phyloP scores from a whole-genome alignment of 208 protist species.

The Leishmania braziliensis region DNA sequence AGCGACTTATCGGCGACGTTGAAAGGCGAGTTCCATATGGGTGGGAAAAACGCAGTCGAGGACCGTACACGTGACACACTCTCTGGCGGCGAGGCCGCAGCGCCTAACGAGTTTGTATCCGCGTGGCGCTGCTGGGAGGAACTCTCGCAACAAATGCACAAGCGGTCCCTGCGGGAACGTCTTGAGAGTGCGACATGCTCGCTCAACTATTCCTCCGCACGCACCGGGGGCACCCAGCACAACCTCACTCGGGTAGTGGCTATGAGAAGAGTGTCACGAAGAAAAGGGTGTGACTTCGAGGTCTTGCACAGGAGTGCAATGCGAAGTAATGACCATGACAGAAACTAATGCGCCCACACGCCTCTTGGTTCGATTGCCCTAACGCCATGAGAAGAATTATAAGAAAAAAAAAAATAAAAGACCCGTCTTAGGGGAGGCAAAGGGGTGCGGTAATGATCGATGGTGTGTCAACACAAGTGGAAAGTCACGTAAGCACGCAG shows the following conservation, averaged over 20 bases:
- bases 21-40: too few species aligned
- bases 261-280: too few species aligned
- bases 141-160: background rate
- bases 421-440: too few species aligned
- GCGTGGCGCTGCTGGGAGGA: background rate
- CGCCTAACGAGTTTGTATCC: background rate
- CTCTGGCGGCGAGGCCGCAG: background rate
- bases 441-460: background rate
- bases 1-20: too few species aligned
- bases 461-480: background rate
- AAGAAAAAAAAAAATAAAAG: slow-evolving; percentile 1
- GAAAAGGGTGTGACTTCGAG: too few species aligned
- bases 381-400: background rate
- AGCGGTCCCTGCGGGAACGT: background rate
- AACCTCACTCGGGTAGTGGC: too few species aligned
- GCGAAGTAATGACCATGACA: too few species aligned
- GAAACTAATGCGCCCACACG: too few species aligned
- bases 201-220: background rate
- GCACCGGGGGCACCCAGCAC: too few species aligned
- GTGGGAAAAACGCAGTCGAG: background rate
- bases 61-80: background rate
- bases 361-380: too few species aligned
- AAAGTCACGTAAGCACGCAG: background rate
- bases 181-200: background rate
- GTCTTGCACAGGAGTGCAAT: too few species aligned